These are phyloP conservation scores for Ascochyta pisi DNA, from an alignment of 2,329 filamentous ascomycete genomes.

Conservation along the genomic window DNA sequence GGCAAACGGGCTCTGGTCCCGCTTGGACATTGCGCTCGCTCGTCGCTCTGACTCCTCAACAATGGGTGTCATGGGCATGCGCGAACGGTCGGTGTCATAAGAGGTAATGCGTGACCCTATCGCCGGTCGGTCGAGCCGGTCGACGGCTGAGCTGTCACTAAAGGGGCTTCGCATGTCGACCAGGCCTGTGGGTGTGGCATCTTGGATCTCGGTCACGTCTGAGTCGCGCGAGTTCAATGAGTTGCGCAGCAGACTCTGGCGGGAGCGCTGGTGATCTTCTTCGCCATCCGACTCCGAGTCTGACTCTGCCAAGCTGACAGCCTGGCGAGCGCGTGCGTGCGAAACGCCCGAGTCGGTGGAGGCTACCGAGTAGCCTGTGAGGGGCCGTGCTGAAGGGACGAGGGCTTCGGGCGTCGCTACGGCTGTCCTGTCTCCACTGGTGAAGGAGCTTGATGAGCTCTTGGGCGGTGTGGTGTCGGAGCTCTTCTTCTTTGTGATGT, in stretches of 20 bases:
- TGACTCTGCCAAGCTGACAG: conserved; percentile 31
- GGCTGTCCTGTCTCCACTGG: conserved; percentile 29
- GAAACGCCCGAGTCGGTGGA: conserved; percentile 42
- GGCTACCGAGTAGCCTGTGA: conserved; percentile 41
- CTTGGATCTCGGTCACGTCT: conserved; percentile 44
- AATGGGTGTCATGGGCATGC: conserved; percentile 52
- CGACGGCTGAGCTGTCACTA: conserved; percentile 38
- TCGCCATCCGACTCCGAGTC: conserved; percentile 43
- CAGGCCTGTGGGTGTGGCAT: conserved; percentile 41
- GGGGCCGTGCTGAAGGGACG: conserved; percentile 34
- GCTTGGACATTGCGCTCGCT: conserved; percentile 39
- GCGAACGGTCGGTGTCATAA: conserved; percentile 35
- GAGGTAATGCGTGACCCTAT: conserved; percentile 42
- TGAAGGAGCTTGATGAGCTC: conserved; percentile 32
- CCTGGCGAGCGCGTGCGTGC: conserved; percentile 42
- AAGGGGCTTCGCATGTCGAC: conserved; percentile 44
- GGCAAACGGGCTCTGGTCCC: conserved; percentile 45
- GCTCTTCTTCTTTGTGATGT: conserved; percentile 51
- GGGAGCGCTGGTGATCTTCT: conserved; percentile 45
- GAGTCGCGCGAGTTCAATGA: conserved; percentile 37
- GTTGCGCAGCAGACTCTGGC: conserved; percentile 39
- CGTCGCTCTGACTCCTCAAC: conserved; percentile 54
- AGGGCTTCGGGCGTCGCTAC: conserved; percentile 34
- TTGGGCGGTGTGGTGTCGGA: conserved; percentile 37
- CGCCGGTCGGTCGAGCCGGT: conserved; percentile 27